Base-by-base conservation (phyloP, 2,329 filamentous ascomycete species). In the Xylaria sp. region DNA sequence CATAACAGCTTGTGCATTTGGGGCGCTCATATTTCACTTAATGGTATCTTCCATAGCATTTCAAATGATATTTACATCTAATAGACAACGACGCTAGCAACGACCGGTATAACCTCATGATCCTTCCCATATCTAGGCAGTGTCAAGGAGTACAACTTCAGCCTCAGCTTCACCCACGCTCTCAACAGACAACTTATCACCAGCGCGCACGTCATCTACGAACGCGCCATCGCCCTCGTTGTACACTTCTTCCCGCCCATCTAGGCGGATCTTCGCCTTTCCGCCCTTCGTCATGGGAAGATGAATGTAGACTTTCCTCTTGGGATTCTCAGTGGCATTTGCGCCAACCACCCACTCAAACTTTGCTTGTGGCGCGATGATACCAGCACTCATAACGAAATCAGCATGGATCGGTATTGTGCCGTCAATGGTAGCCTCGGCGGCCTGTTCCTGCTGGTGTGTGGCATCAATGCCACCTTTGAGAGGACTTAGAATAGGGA, bases 321-420 rank as follows among this genome's bases (percentile, higher is more conserved):
- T 85, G 30, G 80, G 84, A 68, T 80, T 81, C 72, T 84, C 76
- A 0, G 84, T 85, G 12, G 81, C 84, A 60, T 83, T 83, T 55
- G 79, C 89, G 11, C 94, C 93, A 21, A 95, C 82, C 8, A 84
- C 88, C 87, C 94, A 96, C 74, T 87, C 85, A 67, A 95, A 94
- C 50, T 81, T 85, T 75, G 84, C 84, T 32, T 86, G 85, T 0
- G 92, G 89, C 7, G 84, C 85, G 64, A 97, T 87, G 64, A 97
- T 89, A 6, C 89, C 90, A 0, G 93, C 93, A 42, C 88, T 89
- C 92, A 97, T 96, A 68, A 91, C 89, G 59, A 97, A 86, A 81
- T 97, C 93, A 11, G 93, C 91, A 77, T 97, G 92, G 64, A 97
- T 90, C 7, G 93, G 92, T 71, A 97, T 97, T 0, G 90, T 91